Evolutionary conservation across 1,284 basidiomycete species (phyloP), one percentile per base, ranked within the genome.

Genomic region (Malassezia vespertilionis): DNA sequence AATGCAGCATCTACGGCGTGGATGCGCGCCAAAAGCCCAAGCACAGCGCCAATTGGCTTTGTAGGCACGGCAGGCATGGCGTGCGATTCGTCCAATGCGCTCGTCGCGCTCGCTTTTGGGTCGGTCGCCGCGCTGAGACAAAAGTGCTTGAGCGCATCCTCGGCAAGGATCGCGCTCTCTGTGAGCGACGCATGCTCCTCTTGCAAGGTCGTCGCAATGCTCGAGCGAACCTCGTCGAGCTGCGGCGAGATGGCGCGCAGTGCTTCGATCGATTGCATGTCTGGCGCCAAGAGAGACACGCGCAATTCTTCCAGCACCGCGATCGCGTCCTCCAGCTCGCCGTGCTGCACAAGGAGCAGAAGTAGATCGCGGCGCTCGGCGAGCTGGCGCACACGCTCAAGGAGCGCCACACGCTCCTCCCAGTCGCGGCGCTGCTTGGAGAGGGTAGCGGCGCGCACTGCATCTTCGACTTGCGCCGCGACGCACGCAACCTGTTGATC

Each of bases 401-500:
- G 46, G 5, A 54, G 51, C 4, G 31, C 34, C 15, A 53, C 47
- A 22, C 61, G 53, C 27, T 44, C 36, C 33, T 60, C 46, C n/a
- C 62, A 52, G 15, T 56, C 45, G 6, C 58, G 46, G 39, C 64
- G 43, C n/a, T 58, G 46, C 4, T 53, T 47, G 40, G 65, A 64
- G 22, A 58, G 40, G 14, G 33, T 35, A 9, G 63, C 54, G 30
- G 63, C 33, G 3, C 34, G 35, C 20, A 65, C 33, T 0, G 64
- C 62, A 10, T 52, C 53, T 38, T 57, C 61, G n/a, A 61, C 62
- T 34, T 59, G 84, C 21, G 80, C 78, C 53, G 80, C 77, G 2
- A 95, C 82, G 22, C 83, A 79, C 28, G 76, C 76, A 7, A 96
- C 76, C 52, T 86, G 78, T 0, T 72, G 68, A 26, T 84, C 82